These are phyloP conservation scores for Ceratobasidium sp. DNA, from an alignment of 1,284 basidiomycete species.

Conservation along the genomic window DNA sequence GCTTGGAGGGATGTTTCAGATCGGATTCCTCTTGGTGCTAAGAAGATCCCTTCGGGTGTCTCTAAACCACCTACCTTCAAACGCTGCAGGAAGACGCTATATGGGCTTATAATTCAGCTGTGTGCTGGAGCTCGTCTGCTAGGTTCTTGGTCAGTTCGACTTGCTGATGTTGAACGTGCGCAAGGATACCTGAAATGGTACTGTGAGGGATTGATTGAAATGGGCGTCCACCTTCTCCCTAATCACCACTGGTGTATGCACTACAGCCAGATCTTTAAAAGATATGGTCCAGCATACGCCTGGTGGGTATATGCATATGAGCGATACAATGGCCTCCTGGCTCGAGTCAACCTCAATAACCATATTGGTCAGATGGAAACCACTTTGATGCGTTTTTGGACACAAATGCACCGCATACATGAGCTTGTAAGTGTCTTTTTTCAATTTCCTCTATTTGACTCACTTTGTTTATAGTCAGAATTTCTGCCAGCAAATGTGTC, in stretches of 20 bases:
- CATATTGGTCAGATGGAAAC: background rate
- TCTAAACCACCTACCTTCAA: background rate
- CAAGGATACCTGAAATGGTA: conserved; percentile 49
- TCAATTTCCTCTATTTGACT: background rate
- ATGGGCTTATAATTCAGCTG: background rate
- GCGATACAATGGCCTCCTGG: conserved; percentile 54
- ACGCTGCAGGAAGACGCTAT: background rate
- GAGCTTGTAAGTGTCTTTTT: conserved; percentile 48
- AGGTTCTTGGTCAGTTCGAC: conserved; percentile 45
- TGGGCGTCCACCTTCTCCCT: conserved; percentile 48
- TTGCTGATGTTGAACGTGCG: conserved; percentile 49
- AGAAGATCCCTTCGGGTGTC: conserved; percentile 40
- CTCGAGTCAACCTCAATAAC: conserved; percentile 53
- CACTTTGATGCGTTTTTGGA: conserved; percentile 47
- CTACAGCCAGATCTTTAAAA: conserved; percentile 49
- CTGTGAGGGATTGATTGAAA: conserved; percentile 45
- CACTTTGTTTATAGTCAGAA: background rate
- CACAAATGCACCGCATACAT: conserved; percentile 51
- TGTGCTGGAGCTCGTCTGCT: background rate
- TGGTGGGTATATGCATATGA: conserved; percentile 58
- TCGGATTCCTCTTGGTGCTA: conserved; percentile 47
- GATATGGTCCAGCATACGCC: conserved; percentile 54
- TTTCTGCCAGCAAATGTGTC: background rate
- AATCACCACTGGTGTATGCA: conserved; percentile 55
- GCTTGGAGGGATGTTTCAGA: conserved; percentile 50